phyloP scores from a whole-genome alignment of 352 stramenopile species.

The Phytophthora vignae region DNA sequence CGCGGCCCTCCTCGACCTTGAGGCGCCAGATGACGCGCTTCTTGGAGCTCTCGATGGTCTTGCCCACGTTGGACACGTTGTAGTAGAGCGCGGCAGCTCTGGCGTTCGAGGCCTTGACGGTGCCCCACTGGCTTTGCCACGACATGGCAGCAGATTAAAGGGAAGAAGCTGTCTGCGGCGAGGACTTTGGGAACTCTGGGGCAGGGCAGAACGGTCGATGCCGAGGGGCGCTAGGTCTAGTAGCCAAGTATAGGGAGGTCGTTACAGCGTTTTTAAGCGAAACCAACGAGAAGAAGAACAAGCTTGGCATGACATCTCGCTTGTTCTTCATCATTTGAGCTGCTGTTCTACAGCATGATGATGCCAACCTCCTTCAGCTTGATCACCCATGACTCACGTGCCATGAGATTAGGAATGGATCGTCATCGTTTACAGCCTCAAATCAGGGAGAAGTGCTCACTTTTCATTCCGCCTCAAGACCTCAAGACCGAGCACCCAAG shows the following conservation, averaged over 20 bases:
- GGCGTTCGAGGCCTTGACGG: conserved; percentile 75
- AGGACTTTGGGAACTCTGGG: conserved; percentile 28
- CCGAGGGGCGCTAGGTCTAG: neutral
- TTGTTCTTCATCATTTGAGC: neutral
- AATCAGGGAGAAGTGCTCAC: too few species aligned
- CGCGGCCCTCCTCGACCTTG: conserved; percentile 81
- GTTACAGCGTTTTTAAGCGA: neutral
- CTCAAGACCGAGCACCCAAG: too few species aligned
- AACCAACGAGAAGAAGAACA: neutral
- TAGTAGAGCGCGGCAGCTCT: conserved; percentile 80
- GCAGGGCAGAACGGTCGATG: conserved; percentile 1
- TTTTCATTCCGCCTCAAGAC: too few species aligned
- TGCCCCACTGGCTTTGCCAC: conserved; percentile 74
- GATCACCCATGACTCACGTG: too few species aligned
- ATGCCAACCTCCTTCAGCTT: too few species aligned
- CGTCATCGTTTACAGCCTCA: too few species aligned
- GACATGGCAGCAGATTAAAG: conserved; percentile 43
- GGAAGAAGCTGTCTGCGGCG: neutral
- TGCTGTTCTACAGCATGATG: too few species aligned
- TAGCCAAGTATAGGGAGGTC: conserved; percentile 8
- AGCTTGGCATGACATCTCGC: too few species aligned
- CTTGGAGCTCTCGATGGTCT: conserved; percentile 88
- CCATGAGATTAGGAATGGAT: too few species aligned
- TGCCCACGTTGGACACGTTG: conserved; percentile 84
- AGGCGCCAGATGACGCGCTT: conserved; percentile 86